These are phyloP conservation scores for Wallacemonas sp. DNA, from an alignment of 208 protist genomes.

Conservation along the genomic window DNA sequence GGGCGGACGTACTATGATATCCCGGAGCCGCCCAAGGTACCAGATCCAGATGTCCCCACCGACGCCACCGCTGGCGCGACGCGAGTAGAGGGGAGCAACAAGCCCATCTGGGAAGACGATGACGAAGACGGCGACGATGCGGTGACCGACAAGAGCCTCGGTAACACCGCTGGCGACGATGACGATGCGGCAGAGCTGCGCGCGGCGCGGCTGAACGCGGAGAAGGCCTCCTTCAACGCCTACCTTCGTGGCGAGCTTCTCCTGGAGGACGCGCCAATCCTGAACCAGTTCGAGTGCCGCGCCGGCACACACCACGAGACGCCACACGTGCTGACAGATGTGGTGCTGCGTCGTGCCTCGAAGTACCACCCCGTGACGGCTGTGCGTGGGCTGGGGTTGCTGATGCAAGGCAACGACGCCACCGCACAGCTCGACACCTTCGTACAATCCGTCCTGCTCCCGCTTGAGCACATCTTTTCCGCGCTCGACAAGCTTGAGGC, in stretches of 20 bases:
- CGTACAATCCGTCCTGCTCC: neutral
- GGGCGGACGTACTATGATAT: slow-evolving; percentile 23
- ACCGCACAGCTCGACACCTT: neutral
- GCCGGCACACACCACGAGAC: neutral
- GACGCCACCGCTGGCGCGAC: neutral
- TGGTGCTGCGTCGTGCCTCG: slow-evolving; percentile 14
- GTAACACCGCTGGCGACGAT: too few relatives aligned
- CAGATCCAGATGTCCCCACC: too few relatives aligned
- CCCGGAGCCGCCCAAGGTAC: neutral
- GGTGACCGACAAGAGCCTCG: neutral
- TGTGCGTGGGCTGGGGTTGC: slow-evolving; percentile 19
- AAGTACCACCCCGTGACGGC: slow-evolving; percentile 21
- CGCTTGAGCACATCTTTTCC: neutral
- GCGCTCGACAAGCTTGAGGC: neutral
- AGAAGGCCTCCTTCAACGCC: neutral
- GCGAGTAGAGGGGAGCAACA: neutral
- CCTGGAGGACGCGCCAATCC: slow-evolving; percentile 1
- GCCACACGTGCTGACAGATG: slow-evolving; percentile 16
- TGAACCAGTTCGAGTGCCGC: neutral
- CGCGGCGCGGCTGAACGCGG: neutral
- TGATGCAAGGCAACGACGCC: neutral
- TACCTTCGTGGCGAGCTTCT: neutral
- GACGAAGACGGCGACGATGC: neutral
- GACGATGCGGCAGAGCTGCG: too few relatives aligned
- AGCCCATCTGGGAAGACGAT: neutral